These are phyloP conservation scores for Linnemannia schmuckeri DNA, from an alignment of 192 early-diverging fungal species.

Conservation along the genomic window DNA sequence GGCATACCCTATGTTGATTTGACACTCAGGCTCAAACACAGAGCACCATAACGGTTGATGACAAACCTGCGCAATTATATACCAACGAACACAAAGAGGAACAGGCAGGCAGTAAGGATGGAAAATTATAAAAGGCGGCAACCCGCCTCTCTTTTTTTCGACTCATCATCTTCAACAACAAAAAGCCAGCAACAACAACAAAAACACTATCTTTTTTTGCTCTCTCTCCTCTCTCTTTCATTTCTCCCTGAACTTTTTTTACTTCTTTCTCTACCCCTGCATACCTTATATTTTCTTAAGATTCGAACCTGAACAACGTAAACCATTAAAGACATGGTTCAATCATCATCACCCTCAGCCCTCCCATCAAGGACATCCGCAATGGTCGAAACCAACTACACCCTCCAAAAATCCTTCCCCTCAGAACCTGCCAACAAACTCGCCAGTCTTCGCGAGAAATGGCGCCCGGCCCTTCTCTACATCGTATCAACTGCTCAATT, in stretches of 20 bases:
- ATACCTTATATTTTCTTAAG: background rate
- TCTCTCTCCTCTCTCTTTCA: background rate
- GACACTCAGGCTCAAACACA: background rate
- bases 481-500: constrained; percentile 45
- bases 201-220: background rate
- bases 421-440: background rate
- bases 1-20: no score
- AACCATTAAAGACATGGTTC: background rate
- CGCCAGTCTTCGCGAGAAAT: constrained; percentile 12
- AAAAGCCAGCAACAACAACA: background rate
- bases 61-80: background rate
- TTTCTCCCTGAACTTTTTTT: background rate
- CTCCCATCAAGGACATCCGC: background rate
- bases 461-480: constrained; percentile 29
- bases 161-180: background rate
- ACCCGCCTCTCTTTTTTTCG: background rate
- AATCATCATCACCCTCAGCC: background rate
- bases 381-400: background rate
- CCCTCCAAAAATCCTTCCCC: background rate
- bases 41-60: background rate
- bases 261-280: background rate
- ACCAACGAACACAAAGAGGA: background rate
- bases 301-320: background rate
- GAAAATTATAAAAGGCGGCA: constrained; percentile 5
- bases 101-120: background rate